These are phyloP conservation scores for Ogataea hybrid DNA, from an alignment of 1,139 yeast genomes.

Conservation along the genomic window DNA sequence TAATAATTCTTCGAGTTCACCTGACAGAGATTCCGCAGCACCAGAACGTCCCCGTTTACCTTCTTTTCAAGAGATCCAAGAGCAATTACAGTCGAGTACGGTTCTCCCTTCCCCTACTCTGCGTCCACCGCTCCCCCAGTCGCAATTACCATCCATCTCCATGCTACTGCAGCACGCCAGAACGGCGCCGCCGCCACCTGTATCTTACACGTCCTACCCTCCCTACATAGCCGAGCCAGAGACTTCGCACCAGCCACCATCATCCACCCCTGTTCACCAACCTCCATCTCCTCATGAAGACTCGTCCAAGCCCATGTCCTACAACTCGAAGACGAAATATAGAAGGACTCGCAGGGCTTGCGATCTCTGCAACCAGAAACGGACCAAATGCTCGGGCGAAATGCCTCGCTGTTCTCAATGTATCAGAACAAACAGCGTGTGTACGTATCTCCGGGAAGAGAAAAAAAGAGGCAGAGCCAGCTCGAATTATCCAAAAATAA, in stretches of 20 bases:
- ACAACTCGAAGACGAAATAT: constrained; percentile 8
- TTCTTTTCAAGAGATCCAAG: constrained; percentile 10
- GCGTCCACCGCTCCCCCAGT: constrained; percentile 1
- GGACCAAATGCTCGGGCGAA: constrained; percentile 28
- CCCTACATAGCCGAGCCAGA: constrained; percentile 1
- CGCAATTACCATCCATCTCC: constrained; percentile 10
- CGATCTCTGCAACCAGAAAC: constrained; percentile 26
- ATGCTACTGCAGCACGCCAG: constrained; percentile 3
- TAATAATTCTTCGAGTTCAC: background rate
- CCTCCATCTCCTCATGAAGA: constrained; percentile 6
- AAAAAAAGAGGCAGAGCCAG: constrained; percentile 28
- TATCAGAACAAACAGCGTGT: constrained; percentile 15
- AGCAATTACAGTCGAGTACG: background rate
- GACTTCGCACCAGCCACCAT: background rate
- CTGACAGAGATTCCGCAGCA: constrained; percentile 1
- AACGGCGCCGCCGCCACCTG: constrained; percentile 2
- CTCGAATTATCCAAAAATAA: constrained; percentile 25
- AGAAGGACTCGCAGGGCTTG: constrained; percentile 27
- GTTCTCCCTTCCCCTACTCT: background rate
- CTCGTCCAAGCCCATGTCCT: background rate
- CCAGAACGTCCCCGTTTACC: constrained; percentile 8
- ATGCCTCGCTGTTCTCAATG: constrained; percentile 25
- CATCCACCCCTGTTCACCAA: background rate
- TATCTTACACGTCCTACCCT: constrained; percentile 2
- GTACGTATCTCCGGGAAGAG: constrained; percentile 25